phyloP scores from a whole-genome alignment of 352 stramenopile genomes.

The Nothophytophthora sp. region DNA sequence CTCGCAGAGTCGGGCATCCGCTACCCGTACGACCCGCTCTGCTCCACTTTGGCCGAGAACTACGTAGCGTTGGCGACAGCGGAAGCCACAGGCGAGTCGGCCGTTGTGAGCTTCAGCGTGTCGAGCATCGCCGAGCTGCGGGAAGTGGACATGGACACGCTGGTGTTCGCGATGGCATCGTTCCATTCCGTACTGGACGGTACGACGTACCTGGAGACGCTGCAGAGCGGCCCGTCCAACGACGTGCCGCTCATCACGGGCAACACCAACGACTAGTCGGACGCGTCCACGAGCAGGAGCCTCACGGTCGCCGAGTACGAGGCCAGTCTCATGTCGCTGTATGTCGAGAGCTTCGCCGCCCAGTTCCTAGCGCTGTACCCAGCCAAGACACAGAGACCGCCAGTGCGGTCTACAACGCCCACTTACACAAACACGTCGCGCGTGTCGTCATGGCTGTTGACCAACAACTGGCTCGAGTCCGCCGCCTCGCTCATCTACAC shows the following conservation, averaged over 20 bases:
- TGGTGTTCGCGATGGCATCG: not conserved
- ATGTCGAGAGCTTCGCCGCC: not conserved
- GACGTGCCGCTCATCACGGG: not conserved
- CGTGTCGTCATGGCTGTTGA: not conserved
- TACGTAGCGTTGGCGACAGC: not conserved
- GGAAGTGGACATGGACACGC: not conserved
- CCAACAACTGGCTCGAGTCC: not conserved
- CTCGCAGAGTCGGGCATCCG: not conserved
- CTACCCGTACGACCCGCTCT: not conserved
- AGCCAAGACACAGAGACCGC: not conserved
- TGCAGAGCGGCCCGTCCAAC: not conserved
- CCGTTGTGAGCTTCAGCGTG: not conserved
- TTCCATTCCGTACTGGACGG: not conserved
- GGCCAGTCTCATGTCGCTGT: not conserved
- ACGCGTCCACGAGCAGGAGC: not conserved
- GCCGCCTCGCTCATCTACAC: constrained; percentile 2
- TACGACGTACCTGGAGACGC: not conserved
- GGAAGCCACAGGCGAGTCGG: not conserved
- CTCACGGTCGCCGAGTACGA: not conserved
- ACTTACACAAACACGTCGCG: not conserved
- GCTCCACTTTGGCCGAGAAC: not conserved
- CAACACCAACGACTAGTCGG: not conserved
- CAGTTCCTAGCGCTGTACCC: not conserved
- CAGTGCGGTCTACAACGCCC: not conserved
- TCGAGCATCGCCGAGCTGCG: not conserved